phyloP scores from a whole-genome alignment of 2,329 filamentous ascomycete species.

The Aspergillus eucalypticola region DNA sequence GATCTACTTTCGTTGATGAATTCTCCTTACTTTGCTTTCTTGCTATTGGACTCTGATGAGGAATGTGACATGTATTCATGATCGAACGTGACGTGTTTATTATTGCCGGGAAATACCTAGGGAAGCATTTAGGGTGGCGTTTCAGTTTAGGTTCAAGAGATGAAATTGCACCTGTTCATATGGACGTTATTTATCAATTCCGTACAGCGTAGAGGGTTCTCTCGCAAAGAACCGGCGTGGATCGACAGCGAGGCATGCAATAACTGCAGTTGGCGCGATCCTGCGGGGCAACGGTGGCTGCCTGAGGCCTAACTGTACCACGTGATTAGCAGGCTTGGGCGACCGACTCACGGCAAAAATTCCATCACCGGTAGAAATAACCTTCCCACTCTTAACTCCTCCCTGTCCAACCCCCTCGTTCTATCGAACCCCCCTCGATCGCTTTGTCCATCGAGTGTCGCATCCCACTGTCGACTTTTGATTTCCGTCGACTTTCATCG shows the following conservation, averaged over 20 bases:
- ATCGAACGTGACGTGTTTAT: constrained; percentile 7
- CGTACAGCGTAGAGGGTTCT: too few species aligned
- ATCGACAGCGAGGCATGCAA: too few species aligned
- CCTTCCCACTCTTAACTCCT: constrained; percentile 31
- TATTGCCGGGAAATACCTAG: constrained; percentile 5
- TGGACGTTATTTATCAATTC: too few species aligned
- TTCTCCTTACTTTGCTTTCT: background rate
- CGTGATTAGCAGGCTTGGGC: constrained; percentile 22
- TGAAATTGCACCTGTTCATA: background rate
- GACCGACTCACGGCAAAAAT: constrained; percentile 30
- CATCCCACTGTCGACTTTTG: constrained; percentile 24
- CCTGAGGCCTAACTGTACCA: constrained; percentile 20
- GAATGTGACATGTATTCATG: constrained; percentile 23
- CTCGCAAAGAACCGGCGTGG: too few species aligned
- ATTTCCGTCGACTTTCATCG: constrained; percentile 13
- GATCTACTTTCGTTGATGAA: constrained; percentile 4
- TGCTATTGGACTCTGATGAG: constrained; percentile 10
- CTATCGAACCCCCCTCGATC: constrained; percentile 19
- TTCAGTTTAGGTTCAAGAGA: background rate
- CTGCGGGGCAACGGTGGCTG: constrained; percentile 21
- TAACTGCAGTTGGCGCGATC: background rate
- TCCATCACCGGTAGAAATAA: constrained; percentile 29
- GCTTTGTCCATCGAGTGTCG: constrained; percentile 22
- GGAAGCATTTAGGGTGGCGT: constrained; percentile 14
- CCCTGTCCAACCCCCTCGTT: constrained; percentile 23